Conservation (phyloP, 1,284 basidiomycete species). For the Athelia sp. region DNA sequence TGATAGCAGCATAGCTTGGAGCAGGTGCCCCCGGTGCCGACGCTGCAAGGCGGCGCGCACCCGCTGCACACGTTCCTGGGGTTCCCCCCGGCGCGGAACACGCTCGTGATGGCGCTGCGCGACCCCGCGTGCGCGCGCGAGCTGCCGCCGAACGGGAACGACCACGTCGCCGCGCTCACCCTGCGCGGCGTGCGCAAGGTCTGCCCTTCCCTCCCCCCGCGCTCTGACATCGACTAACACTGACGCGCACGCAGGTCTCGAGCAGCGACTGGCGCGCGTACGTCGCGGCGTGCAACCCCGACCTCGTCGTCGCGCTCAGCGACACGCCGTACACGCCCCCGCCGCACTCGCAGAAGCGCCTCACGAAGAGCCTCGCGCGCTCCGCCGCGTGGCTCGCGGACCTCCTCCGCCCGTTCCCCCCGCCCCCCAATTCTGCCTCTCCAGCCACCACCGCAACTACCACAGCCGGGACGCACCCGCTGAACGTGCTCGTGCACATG, state of each 20-base stretch:
- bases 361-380: slow-evolving; percentile 69
- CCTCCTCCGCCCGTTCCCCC: slow-evolving; percentile 32
- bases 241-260: slow-evolving; percentile 40
- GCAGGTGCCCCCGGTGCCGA: slow-evolving; percentile 53
- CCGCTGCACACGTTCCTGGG: slow-evolving; percentile 59
- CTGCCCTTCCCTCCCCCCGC: not conserved
- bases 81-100: slow-evolving; percentile 40
- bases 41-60: slow-evolving; percentile 41
- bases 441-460: slow-evolving; percentile 1
- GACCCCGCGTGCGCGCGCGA: slow-evolving; percentile 59
- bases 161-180: slow-evolving; percentile 50
- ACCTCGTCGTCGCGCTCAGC: slow-evolving; percentile 65
- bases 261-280: slow-evolving; percentile 50
- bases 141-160: slow-evolving; percentile 66
- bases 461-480: slow-evolving; percentile 14
- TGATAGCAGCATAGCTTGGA: slow-evolving; percentile 44
- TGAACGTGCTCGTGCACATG: slow-evolving; percentile 61
- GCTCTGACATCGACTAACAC: slow-evolving; percentile 1
- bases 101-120: slow-evolving; percentile 57
- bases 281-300: slow-evolving; percentile 50
- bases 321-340: slow-evolving; percentile 63
- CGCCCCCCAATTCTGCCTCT: slow-evolving; percentile 2
- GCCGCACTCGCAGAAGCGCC: slow-evolving; percentile 66
- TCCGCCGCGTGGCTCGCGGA: slow-evolving; percentile 57
- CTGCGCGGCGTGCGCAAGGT: slow-evolving; percentile 73